A percentile compares a stretch with the other conserved stretches of the same genome.
Evolutionary conservation across 2,329 filamentous ascomycete genomes (phyloP).

Genomic region (Penicillium sp.): DNA sequence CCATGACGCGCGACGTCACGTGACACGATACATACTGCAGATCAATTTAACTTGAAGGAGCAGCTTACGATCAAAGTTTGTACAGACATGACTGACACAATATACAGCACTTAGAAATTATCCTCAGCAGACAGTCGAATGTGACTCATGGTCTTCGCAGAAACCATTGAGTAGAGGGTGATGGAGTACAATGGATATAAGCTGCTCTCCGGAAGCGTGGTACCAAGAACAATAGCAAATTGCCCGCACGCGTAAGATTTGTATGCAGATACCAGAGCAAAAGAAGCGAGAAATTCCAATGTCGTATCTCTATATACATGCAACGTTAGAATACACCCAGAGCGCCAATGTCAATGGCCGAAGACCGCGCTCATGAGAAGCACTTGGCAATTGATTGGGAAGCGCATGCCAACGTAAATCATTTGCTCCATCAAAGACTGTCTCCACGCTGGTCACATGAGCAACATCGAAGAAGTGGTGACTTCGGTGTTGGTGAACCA

Average conservation of each 20-base stretch:
- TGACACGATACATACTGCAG: constrained; percentile 1
- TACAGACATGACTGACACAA: too few relatives aligned
- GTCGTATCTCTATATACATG: constrained; percentile 18
- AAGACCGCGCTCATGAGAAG: constrained; percentile 8
- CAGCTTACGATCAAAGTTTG: too few relatives aligned
- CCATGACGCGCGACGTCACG: constrained; percentile 18
- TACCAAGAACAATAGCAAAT: too few relatives aligned
- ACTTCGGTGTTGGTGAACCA: not conserved
- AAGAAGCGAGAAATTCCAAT: not conserved
- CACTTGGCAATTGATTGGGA: constrained; percentile 4
- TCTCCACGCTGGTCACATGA: too few relatives aligned
- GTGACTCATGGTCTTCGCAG: too few relatives aligned
- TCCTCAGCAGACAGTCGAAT: too few relatives aligned
- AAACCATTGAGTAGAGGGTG: too few relatives aligned
- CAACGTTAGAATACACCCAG: constrained; percentile 18
- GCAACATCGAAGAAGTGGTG: not conserved
- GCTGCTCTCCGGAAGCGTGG: too few relatives aligned
- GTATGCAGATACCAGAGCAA: not conserved
- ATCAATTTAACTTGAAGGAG: not conserved
- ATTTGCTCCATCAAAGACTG: too few relatives aligned
- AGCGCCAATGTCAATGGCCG: constrained; percentile 14
- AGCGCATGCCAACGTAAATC: constrained; percentile 11
- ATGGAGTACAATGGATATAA: too few relatives aligned
- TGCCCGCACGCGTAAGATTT: not conserved
- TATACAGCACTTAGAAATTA: too few relatives aligned